phyloP scores from a whole-genome alignment of 1,139 yeast species.

The Pichia sp. region DNA sequence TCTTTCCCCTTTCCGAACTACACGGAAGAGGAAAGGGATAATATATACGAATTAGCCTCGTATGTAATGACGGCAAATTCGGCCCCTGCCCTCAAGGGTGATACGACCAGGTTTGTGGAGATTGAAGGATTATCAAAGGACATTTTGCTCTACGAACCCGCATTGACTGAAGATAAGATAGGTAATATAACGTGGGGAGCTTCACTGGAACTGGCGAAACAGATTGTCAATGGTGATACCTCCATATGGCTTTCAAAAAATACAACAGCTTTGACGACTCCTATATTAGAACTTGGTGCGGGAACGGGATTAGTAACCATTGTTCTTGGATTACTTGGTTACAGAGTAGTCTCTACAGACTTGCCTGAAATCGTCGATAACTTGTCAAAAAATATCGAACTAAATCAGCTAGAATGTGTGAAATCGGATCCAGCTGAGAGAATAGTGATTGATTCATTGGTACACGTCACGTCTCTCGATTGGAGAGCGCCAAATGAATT shows the following conservation, averaged over 20 bases:
- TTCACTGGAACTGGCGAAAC: conserved; percentile 61
- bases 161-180: conserved; percentile 77
- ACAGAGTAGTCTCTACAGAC: conserved; percentile 62
- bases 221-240: conserved; percentile 35
- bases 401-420: conserved; percentile 39
- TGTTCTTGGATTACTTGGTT: conserved; percentile 48
- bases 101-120: conserved; percentile 38
- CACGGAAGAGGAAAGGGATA: conserved; percentile 34
- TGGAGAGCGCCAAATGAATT: conserved; percentile 63
- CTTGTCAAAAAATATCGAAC: conserved; percentile 49
- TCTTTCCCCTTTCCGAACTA: conserved; percentile 56
- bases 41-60: conserved; percentile 53
- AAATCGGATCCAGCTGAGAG: neutral
- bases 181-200: conserved; percentile 98
- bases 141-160: conserved; percentile 68
- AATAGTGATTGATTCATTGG: neutral
- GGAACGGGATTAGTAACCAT: conserved; percentile 94
- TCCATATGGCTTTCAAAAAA: conserved; percentile 24
- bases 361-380: conserved; percentile 72
- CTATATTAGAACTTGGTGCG: conserved; percentile 78
- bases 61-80: conserved; percentile 72
- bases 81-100: conserved; percentile 84
- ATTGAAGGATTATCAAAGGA: conserved; percentile 17
- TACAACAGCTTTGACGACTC: conserved; percentile 21
- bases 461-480: conserved; percentile 42